Percentiles rank a stretch among this genome's conserved stretches.
Evolutionary conservation across 148 eudicot species (phyloP).

Genomic region (Pharnaceum exiguum): DNA sequence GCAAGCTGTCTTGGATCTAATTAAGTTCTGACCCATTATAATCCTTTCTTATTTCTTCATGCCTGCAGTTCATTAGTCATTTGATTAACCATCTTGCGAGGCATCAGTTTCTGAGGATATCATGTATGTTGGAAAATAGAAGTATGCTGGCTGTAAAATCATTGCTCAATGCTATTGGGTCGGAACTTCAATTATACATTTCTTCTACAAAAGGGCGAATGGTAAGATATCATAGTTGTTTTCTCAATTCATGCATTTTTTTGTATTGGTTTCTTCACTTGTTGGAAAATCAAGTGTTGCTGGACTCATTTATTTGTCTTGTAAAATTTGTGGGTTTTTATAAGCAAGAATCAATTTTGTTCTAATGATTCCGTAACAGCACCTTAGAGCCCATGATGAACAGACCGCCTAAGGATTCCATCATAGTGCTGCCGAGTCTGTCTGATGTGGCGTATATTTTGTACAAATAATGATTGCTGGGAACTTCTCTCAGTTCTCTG

Average conservation of each 20-base stretch:
- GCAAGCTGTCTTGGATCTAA: too few species aligned
- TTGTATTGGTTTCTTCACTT: not conserved
- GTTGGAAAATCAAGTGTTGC: not conserved
- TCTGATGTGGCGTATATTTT: too few species aligned
- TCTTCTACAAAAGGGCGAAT: conserved; percentile 89
- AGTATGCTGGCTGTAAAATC: conserved; percentile 96
- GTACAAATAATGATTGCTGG: too few species aligned
- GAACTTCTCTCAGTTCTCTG: too few species aligned
- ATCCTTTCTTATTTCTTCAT: not conserved
- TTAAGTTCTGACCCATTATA: conserved; percentile 10
- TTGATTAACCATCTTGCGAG: conserved; percentile 86
- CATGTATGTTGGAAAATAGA: conserved; percentile 96
- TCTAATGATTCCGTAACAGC: too few species aligned
- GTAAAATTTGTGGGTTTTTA: too few species aligned
- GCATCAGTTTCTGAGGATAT: conserved; percentile 87
- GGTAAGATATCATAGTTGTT: conserved; percentile 40
- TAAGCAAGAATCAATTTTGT: too few species aligned
- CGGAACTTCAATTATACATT: conserved; percentile 85
- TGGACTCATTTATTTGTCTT: not conserved
- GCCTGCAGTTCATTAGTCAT: conserved; percentile 92
- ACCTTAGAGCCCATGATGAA: too few species aligned
- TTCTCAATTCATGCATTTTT: not conserved
- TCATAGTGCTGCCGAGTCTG: too few species aligned
- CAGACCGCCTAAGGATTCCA: too few species aligned
- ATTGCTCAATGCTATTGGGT: conserved; percentile 86